Conservation (phyloP, 2,329 filamentous ascomycete species). For the Phialophora tarda region DNA sequence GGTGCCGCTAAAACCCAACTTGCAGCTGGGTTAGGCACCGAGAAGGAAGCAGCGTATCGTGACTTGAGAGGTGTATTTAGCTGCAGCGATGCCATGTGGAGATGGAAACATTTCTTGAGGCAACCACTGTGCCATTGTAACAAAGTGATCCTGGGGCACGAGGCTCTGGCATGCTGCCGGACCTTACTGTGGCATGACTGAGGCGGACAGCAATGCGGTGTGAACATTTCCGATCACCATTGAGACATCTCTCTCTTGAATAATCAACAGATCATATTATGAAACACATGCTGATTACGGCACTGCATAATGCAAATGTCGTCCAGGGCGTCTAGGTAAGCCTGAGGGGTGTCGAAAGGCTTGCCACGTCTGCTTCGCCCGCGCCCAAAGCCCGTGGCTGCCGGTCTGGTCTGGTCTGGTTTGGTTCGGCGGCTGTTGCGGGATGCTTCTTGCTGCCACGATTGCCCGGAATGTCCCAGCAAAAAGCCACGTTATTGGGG, state of each 20-base stretch:
- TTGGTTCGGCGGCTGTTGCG: background rate
- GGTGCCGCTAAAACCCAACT: background rate
- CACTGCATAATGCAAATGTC: background rate
- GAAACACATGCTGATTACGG: background rate
- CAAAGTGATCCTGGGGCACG: background rate
- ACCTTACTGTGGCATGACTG: background rate
- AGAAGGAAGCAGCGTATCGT: background rate
- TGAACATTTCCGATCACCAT: background rate
- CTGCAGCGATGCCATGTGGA: background rate
- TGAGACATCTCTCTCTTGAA: background rate
- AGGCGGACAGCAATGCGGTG: background rate
- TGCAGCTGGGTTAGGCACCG: constrained; percentile 13
- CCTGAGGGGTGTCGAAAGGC: background rate
- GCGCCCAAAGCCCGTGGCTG: background rate
- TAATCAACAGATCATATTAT: background rate
- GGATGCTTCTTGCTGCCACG: background rate
- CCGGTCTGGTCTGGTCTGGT: too few relatives aligned
- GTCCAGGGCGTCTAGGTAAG: background rate
- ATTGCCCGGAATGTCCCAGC: background rate
- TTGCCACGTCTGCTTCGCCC: background rate
- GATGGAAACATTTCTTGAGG: constrained; percentile 5
- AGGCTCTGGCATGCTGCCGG: constrained; percentile 11
- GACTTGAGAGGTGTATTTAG: background rate
- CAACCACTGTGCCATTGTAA: background rate
- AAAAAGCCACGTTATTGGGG: background rate